A percentile compares a stretch with the other conserved stretches of the same genome.
Conservation (phyloP, 345 rosid genomes). For the Ricinus communis region DNA sequence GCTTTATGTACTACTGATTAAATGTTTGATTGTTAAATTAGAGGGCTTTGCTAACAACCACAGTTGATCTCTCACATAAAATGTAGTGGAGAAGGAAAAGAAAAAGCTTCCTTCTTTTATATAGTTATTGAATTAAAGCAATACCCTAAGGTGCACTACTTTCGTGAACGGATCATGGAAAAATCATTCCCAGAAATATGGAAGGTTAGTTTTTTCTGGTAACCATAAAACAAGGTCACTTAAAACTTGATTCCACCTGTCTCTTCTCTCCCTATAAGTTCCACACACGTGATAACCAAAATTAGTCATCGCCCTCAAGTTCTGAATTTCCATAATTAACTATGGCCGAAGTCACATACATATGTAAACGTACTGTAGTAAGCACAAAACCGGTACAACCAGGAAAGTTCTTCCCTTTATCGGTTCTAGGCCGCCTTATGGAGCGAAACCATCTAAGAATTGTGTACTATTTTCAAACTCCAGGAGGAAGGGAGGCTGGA, state of each 20-base stretch:
- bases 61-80: too few species aligned
- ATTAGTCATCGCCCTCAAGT: too few species aligned
- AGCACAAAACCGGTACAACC: slow-evolving; percentile 61
- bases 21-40: too few species aligned
- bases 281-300: neutral
- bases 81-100: too few species aligned
- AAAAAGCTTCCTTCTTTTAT: too few species aligned
- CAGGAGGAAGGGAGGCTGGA: slow-evolving; percentile 28
- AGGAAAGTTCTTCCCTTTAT: slow-evolving; percentile 36
- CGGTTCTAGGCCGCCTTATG: slow-evolving; percentile 67
- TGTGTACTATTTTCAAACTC: slow-evolving; percentile 53
- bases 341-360: slow-evolving; percentile 37
- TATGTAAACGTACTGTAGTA: slow-evolving; percentile 64
- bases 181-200: slow-evolving; percentile 11
- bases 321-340: too few species aligned
- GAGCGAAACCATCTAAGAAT: slow-evolving; percentile 51
- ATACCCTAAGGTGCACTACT: too few species aligned
- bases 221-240: slow-evolving; percentile 12
- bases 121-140: too few species aligned
- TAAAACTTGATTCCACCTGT: neutral
- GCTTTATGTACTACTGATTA: too few species aligned
- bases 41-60: too few species aligned
- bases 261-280: slow-evolving; percentile 9
- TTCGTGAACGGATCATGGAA: slow-evolving; percentile 19
- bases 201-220: slow-evolving; percentile 17